Evolutionary conservation across 257 asterid genomes (phyloP).

Genomic region (Echites panduratus): DNA sequence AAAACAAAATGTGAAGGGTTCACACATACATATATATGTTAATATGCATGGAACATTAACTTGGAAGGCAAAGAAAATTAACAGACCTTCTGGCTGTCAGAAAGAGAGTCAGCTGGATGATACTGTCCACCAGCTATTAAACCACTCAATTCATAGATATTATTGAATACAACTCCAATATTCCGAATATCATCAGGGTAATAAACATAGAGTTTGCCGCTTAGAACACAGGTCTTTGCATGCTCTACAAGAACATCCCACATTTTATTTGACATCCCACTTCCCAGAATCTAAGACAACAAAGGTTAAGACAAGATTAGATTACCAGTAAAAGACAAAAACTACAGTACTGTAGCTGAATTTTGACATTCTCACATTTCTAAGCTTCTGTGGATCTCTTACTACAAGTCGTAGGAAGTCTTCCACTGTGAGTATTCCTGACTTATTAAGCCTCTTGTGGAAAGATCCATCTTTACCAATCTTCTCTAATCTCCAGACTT

Average conservation of each 20-base stretch:
- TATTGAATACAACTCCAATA: conserved; percentile 74
- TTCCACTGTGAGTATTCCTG: conserved; percentile 77
- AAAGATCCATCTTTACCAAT: conserved; percentile 96
- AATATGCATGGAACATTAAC: not conserved
- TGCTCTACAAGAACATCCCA: conserved; percentile 94
- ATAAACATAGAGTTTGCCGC: conserved; percentile 83
- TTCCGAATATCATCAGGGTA: conserved; percentile 79
- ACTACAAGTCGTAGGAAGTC: conserved; percentile 69
- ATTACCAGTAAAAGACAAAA: conserved; percentile 14
- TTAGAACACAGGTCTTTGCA: conserved; percentile 83
- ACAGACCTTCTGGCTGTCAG: conserved; percentile 81
- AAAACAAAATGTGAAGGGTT: not conserved
- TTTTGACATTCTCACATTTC: conserved; percentile 48
- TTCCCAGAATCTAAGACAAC: conserved; percentile 68
- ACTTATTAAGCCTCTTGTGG: conserved; percentile 82
- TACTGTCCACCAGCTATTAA: conserved; percentile 68
- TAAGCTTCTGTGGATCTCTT: conserved; percentile 74
- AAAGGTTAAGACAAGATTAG: conserved; percentile 9
- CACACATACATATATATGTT: not conserved
- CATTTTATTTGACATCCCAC: conserved; percentile 98
- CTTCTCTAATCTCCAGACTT: conserved; percentile 97
- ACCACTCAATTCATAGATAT: conserved; percentile 77
- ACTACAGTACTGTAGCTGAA: not conserved
- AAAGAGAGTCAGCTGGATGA: conserved; percentile 68
- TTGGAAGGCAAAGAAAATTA: conserved; percentile 7